phyloP scores from a whole-genome alignment of 1,139 yeast genomes.

The Blastobotrys serpentis region DNA sequence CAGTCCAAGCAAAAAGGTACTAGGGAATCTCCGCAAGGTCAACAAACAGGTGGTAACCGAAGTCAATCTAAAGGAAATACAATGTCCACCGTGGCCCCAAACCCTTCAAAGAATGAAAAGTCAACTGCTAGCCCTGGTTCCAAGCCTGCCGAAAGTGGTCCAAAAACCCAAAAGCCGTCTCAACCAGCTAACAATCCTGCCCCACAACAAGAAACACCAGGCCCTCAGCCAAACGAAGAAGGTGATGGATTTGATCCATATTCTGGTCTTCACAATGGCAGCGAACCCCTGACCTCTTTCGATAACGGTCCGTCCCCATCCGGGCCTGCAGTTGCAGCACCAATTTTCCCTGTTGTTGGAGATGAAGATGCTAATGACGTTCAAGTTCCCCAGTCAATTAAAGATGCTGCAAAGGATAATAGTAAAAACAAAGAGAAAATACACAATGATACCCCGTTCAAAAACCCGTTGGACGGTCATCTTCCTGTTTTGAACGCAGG shows the following conservation, averaged over 20 bases:
- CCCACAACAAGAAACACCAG: not conserved
- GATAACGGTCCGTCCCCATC: slow-evolving; percentile 2
- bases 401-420: not conserved
- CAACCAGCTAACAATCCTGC: not conserved
- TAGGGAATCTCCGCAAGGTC: not conserved
- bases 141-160: not conserved
- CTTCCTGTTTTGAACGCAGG: slow-evolving; percentile 9
- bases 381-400: slow-evolving; percentile 1
- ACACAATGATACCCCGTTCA: slow-evolving; percentile 4
- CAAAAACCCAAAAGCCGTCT: slow-evolving; percentile 1
- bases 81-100: not conserved
- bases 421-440: not conserved
- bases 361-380: slow-evolving; percentile 1
- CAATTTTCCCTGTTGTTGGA: slow-evolving; percentile 5
- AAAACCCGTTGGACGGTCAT: slow-evolving; percentile 7
- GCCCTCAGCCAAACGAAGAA: not conserved
- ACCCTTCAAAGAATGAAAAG: too few relatives aligned
- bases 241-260: slow-evolving; percentile 9
- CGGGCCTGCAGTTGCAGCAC: slow-evolving; percentile 6
- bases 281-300: slow-evolving; percentile 2
- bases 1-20: not conserved
- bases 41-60: not conserved
- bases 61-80: not conserved
- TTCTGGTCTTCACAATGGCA: slow-evolving; percentile 6
- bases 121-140: not conserved